These are phyloP conservation scores for Vigna trinervia DNA, from an alignment of 306 rosid species.

Conservation along the genomic window DNA sequence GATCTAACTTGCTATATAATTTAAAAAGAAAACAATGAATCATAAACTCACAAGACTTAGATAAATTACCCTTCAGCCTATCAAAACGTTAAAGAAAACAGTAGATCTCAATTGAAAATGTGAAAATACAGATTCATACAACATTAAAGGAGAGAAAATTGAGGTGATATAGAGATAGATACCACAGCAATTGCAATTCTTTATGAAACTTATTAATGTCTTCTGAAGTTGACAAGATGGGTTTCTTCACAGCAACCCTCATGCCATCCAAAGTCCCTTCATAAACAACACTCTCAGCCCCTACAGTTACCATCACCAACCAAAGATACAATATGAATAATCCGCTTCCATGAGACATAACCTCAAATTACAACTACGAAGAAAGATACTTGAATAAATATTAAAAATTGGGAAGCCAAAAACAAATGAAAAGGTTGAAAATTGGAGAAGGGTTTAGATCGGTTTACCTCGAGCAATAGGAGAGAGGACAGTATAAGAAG, in stretches of 20 bases:
- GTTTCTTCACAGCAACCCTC: conserved; percentile 89
- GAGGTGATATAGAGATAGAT: conserved; percentile 13
- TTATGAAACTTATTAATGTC: conserved; percentile 83
- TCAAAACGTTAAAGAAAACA: conserved; percentile 21
- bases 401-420: not conserved
- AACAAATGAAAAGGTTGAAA: not conserved
- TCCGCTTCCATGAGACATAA: too few relatives aligned
- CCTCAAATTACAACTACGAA: not conserved
- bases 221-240: conserved; percentile 74
- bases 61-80: not conserved
- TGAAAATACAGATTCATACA: conserved; percentile 25
- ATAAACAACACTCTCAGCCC: conserved; percentile 89
- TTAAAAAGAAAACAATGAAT: not conserved
- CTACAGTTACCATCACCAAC: conserved; percentile 46
- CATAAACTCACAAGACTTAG: conserved; percentile 9
- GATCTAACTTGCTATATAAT: conserved; percentile 72
- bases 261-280: conserved; percentile 76
- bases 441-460: not conserved
- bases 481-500: conserved; percentile 71
- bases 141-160: conserved; percentile 9
- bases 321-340: not conserved
- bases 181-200: conserved; percentile 89
- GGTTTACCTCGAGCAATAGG: conserved; percentile 80
- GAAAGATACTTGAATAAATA: not conserved
- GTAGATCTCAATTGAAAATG: conserved; percentile 10